Evolutionary conservation across 2,329 filamentous ascomycete genomes (phyloP).

Genomic region (Sclerotinia minor): DNA sequence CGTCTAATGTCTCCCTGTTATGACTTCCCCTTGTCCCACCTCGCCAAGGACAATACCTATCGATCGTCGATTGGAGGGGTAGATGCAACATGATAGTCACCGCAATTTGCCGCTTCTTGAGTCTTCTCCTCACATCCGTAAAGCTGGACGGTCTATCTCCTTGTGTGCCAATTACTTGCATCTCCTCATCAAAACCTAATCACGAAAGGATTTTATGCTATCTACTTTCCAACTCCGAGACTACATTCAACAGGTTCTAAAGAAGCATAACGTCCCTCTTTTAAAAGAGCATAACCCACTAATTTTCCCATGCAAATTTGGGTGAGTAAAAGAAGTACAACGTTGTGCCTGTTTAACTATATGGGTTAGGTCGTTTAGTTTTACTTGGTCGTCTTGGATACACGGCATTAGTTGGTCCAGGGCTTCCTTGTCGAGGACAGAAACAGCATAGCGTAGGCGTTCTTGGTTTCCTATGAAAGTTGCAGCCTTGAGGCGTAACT

Average conservation of each 20-base stretch:
- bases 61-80: constrained; percentile 7
- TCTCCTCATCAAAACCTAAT: background rate
- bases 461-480: background rate
- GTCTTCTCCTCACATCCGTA: background rate
- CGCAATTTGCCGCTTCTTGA: background rate
- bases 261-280: background rate
- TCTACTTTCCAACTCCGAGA: background rate
- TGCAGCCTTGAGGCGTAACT: background rate
- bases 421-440: background rate
- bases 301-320: background rate
- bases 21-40: background rate
- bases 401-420: background rate
- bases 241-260: background rate
- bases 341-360: background rate
- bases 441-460: background rate
- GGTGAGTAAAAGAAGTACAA: background rate
- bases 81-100: background rate
- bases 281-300: background rate
- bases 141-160: background rate
- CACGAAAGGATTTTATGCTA: background rate
- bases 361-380: background rate
- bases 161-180: background rate
- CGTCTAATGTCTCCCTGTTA: background rate
- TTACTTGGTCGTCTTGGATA: background rate
- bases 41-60: constrained; percentile 4